phyloP scores from a whole-genome alignment of 2,329 filamentous ascomycete genomes.

The Phyllosticta capitalensis region DNA sequence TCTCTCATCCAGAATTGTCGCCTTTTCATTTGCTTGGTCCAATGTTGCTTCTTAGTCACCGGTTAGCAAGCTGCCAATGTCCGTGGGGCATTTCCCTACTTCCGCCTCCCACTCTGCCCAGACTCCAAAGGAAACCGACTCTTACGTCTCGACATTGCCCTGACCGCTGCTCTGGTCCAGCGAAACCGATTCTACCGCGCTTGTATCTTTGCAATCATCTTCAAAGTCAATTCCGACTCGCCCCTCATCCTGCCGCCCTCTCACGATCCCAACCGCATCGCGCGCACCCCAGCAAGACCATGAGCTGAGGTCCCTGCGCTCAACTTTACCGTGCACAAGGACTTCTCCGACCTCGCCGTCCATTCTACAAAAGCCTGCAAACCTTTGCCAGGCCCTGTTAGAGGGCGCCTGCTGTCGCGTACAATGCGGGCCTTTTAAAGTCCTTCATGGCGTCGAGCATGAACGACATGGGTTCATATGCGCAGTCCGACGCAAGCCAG shows the following conservation, averaged over 20 bases:
- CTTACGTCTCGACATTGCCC: neutral
- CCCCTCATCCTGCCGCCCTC: neutral
- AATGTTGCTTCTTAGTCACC: neutral
- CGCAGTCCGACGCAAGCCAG: constrained; percentile 5
- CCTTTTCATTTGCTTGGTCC: too few relatives aligned
- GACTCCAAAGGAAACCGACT: too few relatives aligned
- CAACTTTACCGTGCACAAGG: neutral
- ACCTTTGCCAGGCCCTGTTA: neutral
- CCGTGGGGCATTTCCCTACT: neutral
- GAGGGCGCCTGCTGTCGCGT: neutral
- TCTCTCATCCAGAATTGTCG: too few relatives aligned
- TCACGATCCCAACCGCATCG: neutral
- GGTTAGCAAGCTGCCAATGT: neutral
- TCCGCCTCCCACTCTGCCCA: neutral
- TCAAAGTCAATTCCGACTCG: neutral
- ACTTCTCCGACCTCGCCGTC: neutral
- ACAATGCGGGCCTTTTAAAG: neutral
- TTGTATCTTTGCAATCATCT: neutral
- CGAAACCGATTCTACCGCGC: too few relatives aligned
- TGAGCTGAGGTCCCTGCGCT: neutral
- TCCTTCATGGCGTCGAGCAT: constrained; percentile 20
- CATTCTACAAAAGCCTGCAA: neutral
- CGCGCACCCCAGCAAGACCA: neutral
- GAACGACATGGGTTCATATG: constrained; percentile 17
- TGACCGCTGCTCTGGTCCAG: too few relatives aligned